Conservation (phyloP, 2,329 filamentous ascomycete species). For the Botrytis deweyae region DNA sequence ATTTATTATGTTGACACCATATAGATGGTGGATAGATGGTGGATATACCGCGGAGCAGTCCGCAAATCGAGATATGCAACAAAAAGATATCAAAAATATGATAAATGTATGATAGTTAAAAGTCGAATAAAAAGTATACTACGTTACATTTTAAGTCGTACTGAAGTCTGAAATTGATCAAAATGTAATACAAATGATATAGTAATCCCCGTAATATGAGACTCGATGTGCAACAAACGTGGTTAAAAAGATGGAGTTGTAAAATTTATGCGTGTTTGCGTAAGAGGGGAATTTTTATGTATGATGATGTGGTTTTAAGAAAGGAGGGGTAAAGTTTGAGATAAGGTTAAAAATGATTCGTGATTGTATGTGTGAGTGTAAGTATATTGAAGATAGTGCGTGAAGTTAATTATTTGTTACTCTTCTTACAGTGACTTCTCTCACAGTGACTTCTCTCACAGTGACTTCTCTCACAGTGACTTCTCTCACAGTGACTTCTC, state of each 20-base stretch:
- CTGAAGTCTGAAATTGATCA: neutral
- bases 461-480: neutral
- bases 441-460: too few species aligned
- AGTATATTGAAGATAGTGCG: neutral
- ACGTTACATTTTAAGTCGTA: neutral
- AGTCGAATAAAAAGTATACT: neutral
- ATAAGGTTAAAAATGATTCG: neutral
- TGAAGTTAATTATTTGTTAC: neutral
- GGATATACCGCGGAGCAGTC: neutral
- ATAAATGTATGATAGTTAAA: neutral
- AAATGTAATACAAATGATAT: neutral
- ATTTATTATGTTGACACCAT: neutral
- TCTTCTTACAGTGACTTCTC: neutral
- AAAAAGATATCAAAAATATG: neutral
- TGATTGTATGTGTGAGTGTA: neutral
- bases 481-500: too few species aligned
- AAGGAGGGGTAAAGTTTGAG: neutral
- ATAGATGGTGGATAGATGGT: neutral
- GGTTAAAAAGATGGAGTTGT: neutral
- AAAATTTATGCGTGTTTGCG: neutral
- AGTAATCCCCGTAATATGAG: neutral
- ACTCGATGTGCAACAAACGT: slow-evolving; percentile 16
- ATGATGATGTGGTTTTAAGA: neutral
- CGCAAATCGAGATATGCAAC: slow-evolving; percentile 5
- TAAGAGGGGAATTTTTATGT: neutral